These are phyloP conservation scores for Picocystis salinarum DNA, from an alignment of 139 green algal genomes.

Conservation along the genomic window DNA sequence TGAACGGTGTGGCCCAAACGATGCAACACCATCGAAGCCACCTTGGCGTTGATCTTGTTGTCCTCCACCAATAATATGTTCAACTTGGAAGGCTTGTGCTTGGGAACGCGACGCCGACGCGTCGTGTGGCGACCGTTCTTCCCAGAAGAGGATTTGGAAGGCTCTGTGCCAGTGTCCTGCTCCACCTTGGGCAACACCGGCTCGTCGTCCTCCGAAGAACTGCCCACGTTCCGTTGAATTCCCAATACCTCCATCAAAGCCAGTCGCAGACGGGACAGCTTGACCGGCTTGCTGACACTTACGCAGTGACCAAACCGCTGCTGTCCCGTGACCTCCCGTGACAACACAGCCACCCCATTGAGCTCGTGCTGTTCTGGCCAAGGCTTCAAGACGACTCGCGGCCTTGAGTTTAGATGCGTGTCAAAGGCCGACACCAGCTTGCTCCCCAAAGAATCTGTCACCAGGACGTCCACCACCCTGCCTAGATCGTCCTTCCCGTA, in stretches of 20 bases:
- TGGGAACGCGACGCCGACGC: too few relatives aligned
- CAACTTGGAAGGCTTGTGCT: not conserved
- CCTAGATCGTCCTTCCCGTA: too few relatives aligned
- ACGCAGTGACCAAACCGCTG: conserved; percentile 36
- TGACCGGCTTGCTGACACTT: conserved; percentile 40
- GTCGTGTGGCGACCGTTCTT: not conserved
- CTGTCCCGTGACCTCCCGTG: conserved; percentile 8
- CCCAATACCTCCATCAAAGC: conserved; percentile 49
- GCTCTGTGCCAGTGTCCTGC: not conserved
- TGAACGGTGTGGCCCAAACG: conserved; percentile 32
- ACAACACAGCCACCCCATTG: conserved; percentile 11
- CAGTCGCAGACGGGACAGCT: conserved; percentile 39
- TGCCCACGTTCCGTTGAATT: conserved; percentile 15
- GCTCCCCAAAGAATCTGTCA: too few relatives aligned
- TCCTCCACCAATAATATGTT: conserved; percentile 65
- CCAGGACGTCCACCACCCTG: too few relatives aligned
- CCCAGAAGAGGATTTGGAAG: not conserved
- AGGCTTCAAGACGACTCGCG: conserved; percentile 31
- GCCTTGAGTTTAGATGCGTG: too few relatives aligned
- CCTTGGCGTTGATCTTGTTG: conserved; percentile 72
- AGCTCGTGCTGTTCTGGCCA: conserved; percentile 26
- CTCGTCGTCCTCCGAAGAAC: conserved; percentile 1
- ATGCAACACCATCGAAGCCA: conserved; percentile 50
- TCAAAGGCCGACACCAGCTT: too few relatives aligned
- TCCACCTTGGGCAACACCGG: not conserved